phyloP scores from a whole-genome alignment of 2,329 filamentous ascomycete species.

The Beauveria varroae region DNA sequence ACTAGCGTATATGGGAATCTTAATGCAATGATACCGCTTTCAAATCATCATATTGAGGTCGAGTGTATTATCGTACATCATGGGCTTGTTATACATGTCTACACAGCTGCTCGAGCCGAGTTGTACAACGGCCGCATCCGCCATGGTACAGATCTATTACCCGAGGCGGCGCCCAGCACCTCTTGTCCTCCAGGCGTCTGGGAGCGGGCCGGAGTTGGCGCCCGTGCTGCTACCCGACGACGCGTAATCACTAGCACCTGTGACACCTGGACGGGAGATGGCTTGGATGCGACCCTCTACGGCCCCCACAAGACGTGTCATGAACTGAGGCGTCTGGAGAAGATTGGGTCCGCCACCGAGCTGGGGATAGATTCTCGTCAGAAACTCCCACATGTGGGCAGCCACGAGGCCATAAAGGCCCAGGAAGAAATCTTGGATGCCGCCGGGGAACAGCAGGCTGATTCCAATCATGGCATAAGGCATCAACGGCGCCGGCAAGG shows the following conservation, averaged over 20 bases:
- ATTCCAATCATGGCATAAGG: slow-evolving; percentile 74
- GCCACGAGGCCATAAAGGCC: slow-evolving; percentile 75
- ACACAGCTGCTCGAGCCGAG: not conserved
- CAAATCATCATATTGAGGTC: not conserved
- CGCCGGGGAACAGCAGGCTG: slow-evolving; percentile 58
- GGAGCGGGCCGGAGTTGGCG: slow-evolving; percentile 38
- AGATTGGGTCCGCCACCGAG: slow-evolving; percentile 78
- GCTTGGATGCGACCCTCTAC: slow-evolving; percentile 1
- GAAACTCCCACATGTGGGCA: slow-evolving; percentile 84
- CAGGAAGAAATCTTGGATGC: slow-evolving; percentile 47
- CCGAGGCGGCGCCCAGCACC: slow-evolving; percentile 58
- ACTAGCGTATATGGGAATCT: not conserved
- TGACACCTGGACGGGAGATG: not conserved
- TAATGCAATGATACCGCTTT: not conserved
- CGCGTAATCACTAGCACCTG: not conserved
- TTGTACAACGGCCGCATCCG: not conserved
- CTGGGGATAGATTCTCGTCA: slow-evolving; percentile 79
- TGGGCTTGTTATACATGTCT: not conserved
- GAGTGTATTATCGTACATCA: not conserved
- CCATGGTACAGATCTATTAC: slow-evolving; percentile 16
- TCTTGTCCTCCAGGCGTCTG: slow-evolving; percentile 56
- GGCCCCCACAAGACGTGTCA: slow-evolving; percentile 59
- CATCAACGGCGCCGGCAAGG: slow-evolving; percentile 72
- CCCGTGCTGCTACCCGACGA: slow-evolving; percentile 6
- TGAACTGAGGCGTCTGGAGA: slow-evolving; percentile 63